phyloP scores from a whole-genome alignment of 108 stramenopile genomes.

The Skeletonema potamos region DNA sequence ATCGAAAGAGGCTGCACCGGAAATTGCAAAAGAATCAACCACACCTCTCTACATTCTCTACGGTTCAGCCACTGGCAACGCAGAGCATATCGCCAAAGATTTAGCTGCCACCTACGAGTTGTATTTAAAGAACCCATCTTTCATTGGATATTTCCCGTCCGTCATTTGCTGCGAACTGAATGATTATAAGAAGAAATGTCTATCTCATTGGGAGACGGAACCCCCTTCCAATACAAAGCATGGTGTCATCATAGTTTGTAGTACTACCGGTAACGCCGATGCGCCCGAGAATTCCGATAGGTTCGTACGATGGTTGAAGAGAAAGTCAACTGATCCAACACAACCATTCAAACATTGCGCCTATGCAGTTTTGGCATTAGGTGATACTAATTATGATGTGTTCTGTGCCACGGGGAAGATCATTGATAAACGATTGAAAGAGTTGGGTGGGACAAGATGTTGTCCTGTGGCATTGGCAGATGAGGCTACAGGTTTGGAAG shows the following conservation, averaged over 20 bases:
- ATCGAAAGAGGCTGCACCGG: background rate
- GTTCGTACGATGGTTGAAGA: conserved; percentile 71
- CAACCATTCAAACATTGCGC: conserved; percentile 53
- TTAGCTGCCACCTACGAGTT: conserved; percentile 57
- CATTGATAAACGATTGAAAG: conserved; percentile 60
- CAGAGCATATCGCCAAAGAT: conserved; percentile 81
- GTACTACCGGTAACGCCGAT: conserved; percentile 93
- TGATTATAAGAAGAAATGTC: conserved; percentile 67
- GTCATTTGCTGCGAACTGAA: conserved; percentile 68
- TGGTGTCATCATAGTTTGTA: conserved; percentile 69
- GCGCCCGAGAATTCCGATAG: conserved; percentile 83
- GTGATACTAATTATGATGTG: conserved; percentile 89
- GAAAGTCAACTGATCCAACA: conserved; percentile 44
- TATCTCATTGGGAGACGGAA: conserved; percentile 47
- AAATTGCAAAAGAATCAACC: conserved; percentile 19
- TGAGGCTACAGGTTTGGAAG: conserved; percentile 88
- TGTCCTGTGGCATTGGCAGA: conserved; percentile 70
- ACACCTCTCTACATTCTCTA: conserved; percentile 74
- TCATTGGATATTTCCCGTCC: conserved; percentile 49
- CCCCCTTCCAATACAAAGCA: conserved; percentile 43
- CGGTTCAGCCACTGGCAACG: conserved; percentile 79
- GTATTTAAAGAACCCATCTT: conserved; percentile 37
- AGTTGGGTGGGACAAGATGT: conserved; percentile 69
- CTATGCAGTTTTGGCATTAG: conserved; percentile 79
- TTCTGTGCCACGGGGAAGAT: conserved; percentile 77